Percentiles rank a stretch among this genome's conserved stretches.
phyloP scores from a whole-genome alignment of 2,329 filamentous ascomycete species.

The Paecilomyces formosus region DNA sequence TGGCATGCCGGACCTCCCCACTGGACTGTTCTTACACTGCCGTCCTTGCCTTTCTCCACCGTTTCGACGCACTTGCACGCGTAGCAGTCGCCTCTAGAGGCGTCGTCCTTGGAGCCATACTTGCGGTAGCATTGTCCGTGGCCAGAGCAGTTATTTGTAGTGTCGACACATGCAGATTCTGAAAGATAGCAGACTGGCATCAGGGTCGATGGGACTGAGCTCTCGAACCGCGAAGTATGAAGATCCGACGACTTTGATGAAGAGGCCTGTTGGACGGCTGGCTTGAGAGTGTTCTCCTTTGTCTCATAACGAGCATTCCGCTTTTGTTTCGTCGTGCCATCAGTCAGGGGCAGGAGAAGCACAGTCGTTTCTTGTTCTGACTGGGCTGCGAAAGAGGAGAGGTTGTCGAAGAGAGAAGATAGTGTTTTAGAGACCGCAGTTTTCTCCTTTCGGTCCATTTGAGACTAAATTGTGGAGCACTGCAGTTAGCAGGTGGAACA shows the following conservation, averaged over 20 bases:
- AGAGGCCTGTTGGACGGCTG: not conserved
- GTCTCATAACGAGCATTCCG: constrained; percentile 1
- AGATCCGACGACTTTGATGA: constrained; percentile 30
- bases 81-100: constrained; percentile 56
- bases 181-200: constrained; percentile 70
- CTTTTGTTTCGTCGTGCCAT: not conserved
- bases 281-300: constrained; percentile 3
- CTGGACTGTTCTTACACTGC: constrained; percentile 55
- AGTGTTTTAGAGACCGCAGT: constrained; percentile 37
- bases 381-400: constrained; percentile 42
- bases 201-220: constrained; percentile 37
- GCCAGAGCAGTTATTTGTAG: constrained; percentile 72
- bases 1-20: constrained; percentile 86
- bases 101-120: constrained; percentile 40
- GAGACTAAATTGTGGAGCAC: constrained; percentile 8
- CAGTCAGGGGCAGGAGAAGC: constrained; percentile 42
- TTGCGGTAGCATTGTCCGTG: constrained; percentile 71
- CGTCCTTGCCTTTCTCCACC: constrained; percentile 36
- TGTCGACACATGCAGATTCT: constrained; percentile 57
- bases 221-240: constrained; percentile 16
- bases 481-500: constrained; percentile 7
- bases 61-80: constrained; percentile 67
- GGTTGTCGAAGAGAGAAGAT: constrained; percentile 36
- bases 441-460: constrained; percentile 5
- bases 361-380: constrained; percentile 52